Evolutionary conservation across 768 basidiomycete genomes (phyloP), one percentile per base, ranked within the genome.

Genomic region (Peribolospora kevripleyi): DNA sequence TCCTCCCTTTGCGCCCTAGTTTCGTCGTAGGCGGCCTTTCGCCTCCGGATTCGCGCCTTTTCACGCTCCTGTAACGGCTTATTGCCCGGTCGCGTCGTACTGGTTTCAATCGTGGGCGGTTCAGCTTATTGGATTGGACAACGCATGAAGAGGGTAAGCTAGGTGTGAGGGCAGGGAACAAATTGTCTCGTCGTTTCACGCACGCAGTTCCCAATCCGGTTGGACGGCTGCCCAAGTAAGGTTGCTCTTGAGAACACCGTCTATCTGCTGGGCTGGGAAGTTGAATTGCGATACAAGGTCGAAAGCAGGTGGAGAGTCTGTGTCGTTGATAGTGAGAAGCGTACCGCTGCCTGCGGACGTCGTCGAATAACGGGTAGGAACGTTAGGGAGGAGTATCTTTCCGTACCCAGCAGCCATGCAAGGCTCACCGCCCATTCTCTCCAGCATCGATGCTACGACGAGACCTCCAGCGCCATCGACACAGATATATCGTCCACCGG

Each of bases 381-480:
- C 11, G 40, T 40, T 8, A 53, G 48, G 14, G 1, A 2, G 11
- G 13, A 13, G 40, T 6, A 6, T 9, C 6, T 11, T 25, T 43
- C n/a, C 2, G 25, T 7, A 11, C 36, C 5, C 46, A 49, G 54
- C 52, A 54, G n/a, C 37, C 8, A 8, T 41, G 8, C 41, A 40
- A 7, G 9, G 61, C 72, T 57, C 60, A 80, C 86, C 83, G 66
- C 84, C 90, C 70, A 95, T 74, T 39, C 90, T 73, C 58, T 88
- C 85, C 5, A 97, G 66, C 47, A 90, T 75, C 2, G 79, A 84
- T 0, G 84, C 77, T 1, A 90, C 82, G 5, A 98, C 66, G 43
- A 97, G 64, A 1, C 93, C 93, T 42, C 84, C 84, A 10, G 82
- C 81, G 65, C 95, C 87, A 59, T 98, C 93, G 0, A 95, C 82